phyloP scores from a whole-genome alignment of 1,139 yeast genomes.

The Saccharomyces hybrid region DNA sequence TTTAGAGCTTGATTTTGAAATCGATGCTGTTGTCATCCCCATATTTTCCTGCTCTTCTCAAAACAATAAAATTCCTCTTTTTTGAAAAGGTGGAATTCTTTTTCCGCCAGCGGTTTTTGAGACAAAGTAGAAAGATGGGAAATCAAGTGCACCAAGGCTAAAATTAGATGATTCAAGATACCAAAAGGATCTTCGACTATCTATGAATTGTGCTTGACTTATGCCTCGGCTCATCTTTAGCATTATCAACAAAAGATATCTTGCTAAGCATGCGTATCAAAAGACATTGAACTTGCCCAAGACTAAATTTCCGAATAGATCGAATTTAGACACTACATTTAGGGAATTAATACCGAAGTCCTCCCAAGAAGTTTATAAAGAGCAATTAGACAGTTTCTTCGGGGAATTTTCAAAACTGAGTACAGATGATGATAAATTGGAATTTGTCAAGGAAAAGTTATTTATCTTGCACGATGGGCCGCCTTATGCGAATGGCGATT shows the following conservation, averaged over 20 bases:
- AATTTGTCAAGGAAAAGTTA: constrained; percentile 28
- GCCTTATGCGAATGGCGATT: constrained; percentile 92
- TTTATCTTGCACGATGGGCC: constrained; percentile 94
- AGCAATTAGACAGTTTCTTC: constrained; percentile 28
- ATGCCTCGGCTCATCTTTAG: background rate
- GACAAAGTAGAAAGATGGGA: background rate
- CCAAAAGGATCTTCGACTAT: background rate
- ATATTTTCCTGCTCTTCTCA: too few species aligned
- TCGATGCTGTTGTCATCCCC: too few species aligned
- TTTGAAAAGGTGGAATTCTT: background rate
- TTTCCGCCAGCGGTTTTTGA: background rate
- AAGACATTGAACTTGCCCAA: constrained; percentile 46
- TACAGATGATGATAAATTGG: constrained; percentile 9
- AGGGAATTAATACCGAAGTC: constrained; percentile 33
- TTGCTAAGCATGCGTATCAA: constrained; percentile 36
- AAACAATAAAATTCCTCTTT: background rate
- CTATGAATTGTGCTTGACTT: background rate
- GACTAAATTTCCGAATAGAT: constrained; percentile 46
- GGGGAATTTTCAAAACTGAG: constrained; percentile 7
- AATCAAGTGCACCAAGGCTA: background rate
- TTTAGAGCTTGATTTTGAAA: background rate
- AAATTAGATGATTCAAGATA: background rate
- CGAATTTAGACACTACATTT: constrained; percentile 34
- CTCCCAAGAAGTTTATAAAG: constrained; percentile 32
- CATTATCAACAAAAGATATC: constrained; percentile 5